phyloP scores from a whole-genome alignment of 441 rosid genomes.

The Gossypium lobatum region DNA sequence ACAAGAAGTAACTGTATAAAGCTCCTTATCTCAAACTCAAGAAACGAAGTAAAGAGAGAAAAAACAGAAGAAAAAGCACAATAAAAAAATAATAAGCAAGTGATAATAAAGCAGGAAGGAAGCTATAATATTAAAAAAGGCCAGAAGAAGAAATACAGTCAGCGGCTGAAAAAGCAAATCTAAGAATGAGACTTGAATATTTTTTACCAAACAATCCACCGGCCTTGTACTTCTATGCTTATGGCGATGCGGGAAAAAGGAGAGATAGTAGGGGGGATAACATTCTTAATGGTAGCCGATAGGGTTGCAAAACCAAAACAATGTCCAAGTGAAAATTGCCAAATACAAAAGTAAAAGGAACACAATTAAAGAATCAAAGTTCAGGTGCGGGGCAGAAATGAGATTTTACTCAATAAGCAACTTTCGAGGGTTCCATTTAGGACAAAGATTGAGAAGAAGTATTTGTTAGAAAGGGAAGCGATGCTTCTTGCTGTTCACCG shows the following conservation, averaged over 20 bases:
- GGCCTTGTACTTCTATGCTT: background rate
- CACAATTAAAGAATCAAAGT: background rate
- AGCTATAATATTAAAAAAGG: background rate
- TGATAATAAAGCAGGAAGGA: background rate
- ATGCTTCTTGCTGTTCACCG: background rate
- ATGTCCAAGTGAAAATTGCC: background rate
- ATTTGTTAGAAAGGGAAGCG: background rate
- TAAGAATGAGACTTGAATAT: conserved; percentile 5
- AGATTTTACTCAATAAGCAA: background rate
- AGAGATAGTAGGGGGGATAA: background rate
- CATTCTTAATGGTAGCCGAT: background rate
- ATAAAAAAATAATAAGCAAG: background rate
- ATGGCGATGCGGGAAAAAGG: background rate
- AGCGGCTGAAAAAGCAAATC: conserved; percentile 17
- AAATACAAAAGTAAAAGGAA: background rate
- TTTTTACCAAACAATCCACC: background rate
- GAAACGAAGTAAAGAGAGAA: background rate
- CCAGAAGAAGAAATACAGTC: conserved; percentile 5
- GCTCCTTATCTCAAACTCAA: background rate
- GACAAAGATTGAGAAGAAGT: background rate
- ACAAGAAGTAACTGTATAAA: background rate
- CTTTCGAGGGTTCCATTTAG: background rate
- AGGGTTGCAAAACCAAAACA: background rate
- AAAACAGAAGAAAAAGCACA: background rate
- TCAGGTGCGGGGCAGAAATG: background rate